Percentiles rank a stretch among this genome's conserved stretches.
phyloP scores from a whole-genome alignment of 768 basidiomycete species.

The Mycena rosella region DNA sequence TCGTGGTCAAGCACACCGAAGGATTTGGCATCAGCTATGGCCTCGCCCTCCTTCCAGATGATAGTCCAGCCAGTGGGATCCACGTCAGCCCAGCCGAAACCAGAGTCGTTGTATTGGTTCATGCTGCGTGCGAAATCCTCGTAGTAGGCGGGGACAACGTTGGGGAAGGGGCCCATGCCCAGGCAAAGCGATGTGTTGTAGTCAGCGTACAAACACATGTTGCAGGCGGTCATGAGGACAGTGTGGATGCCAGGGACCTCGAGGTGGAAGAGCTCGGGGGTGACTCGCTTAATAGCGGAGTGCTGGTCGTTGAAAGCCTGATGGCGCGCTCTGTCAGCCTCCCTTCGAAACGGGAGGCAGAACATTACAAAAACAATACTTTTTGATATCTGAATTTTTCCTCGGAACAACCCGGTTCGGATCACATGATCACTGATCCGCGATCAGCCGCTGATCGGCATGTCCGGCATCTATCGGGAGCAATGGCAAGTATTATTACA shows the following conservation, averaged over 20 bases:
- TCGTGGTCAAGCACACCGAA: slow-evolving; percentile 4
- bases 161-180: background rate
- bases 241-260: too few species aligned
- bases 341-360: too few species aligned
- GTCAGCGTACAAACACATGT: background rate
- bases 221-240: background rate
- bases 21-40: background rate
- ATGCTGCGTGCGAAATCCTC: background rate
- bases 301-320: background rate
- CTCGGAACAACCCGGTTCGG: too few species aligned
- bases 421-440: too few species aligned
- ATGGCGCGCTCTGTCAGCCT: too few species aligned
- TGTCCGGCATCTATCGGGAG: too few species aligned
- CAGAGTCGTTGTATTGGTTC: background rate
- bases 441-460: too few species aligned
- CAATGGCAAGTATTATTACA: too few species aligned
- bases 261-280: too few species aligned
- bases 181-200: slow-evolving; percentile 1
- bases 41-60: background rate
- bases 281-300: too few species aligned
- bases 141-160: background rate
- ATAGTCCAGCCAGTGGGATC: background rate
- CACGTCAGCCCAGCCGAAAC: background rate
- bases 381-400: too few species aligned
- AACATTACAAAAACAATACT: too few species aligned